Evolutionary conservation across 2,329 filamentous ascomycete genomes (phyloP), one percentile per base, ranked within the genome.

Genomic region (Monilinia laxa): DNA sequence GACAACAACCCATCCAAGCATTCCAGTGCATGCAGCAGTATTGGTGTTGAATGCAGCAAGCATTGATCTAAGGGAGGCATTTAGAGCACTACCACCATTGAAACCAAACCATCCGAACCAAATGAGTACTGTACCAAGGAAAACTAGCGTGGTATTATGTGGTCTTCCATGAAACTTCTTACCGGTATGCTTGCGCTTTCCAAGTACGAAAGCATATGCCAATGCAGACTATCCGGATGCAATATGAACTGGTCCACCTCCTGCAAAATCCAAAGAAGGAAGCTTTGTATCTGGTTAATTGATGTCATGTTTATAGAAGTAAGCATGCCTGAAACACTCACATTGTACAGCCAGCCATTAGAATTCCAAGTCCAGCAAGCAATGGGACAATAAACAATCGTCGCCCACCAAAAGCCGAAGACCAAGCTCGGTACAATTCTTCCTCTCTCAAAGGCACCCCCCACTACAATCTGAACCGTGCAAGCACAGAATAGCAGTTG

Each of bases 281-380:
- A 89, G 81, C 28, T 64, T 18, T 25, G 23, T 56, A 1, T 4
- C 12, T 20, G 1, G 16, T 57, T 16, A 64, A n/a, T 35, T 4
- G 14, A 47, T 28, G 12, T 23, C 7, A 10, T 28, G 14, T 28
- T 14, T 2, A 2, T 4, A 1, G 1, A 20, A 25, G 18, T 16
- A 12, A 1, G 7, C 42, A 16, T 7, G 1, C 1, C 1, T 10
- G 1, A 20, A 54, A 28, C 20, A 25, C 62, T 49, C 20, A 57
- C 62, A 28, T 87, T 84, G 76, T 80, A 87, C 0, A 89, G 78
- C 87, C 87, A 90, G 14, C 87, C 87, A 63, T 83, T 84, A n/a
- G 82, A 73, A 72, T 89, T 89, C 87, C 87, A 90, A 4, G 85
- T 87, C 86, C 86, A 89, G 77, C 83, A 87, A 0, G 86, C 86